These are phyloP conservation scores for Ophiostoma sp. DNA, from an alignment of 2,329 filamentous ascomycete species.

Conservation along the genomic window DNA sequence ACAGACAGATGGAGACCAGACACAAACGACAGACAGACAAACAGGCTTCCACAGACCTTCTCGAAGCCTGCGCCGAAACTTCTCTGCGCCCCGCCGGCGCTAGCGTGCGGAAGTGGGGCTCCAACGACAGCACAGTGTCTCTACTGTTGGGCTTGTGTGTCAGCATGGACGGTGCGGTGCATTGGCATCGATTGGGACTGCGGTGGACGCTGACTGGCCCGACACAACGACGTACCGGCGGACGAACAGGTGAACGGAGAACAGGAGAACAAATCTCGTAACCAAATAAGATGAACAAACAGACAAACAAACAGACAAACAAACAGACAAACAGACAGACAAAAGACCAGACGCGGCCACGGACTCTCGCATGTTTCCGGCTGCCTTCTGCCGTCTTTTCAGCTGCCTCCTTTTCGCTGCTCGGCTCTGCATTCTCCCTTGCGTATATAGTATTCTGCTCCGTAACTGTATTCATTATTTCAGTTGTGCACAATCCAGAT, in stretches of 20 bases:
- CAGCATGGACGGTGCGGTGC: background rate
- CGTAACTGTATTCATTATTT: no score
- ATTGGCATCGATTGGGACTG: background rate
- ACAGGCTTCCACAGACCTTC: conserved; percentile 31
- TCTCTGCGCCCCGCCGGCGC: conserved; percentile 17
- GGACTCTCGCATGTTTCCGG: background rate
- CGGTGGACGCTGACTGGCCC: background rate
- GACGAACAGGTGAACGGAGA: background rate
- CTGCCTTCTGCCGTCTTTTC: background rate
- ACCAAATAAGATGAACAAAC: background rate
- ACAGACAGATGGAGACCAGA: background rate
- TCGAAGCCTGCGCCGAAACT: conserved; percentile 32
- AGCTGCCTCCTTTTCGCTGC: background rate
- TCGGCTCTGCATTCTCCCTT: background rate
- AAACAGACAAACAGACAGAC: background rate
- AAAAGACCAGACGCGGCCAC: background rate
- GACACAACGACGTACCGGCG: background rate
- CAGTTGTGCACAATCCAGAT: no score
- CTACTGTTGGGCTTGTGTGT: background rate
- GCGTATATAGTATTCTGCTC: background rate
- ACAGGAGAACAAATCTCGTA: background rate
- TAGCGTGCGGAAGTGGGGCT: conserved; percentile 13
- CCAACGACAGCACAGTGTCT: conserved; percentile 15
- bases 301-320: background rate
- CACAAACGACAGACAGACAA: background rate